Conservation (phyloP, 1,139 yeast species). For the Yamadazyma atmosphaerica region DNA sequence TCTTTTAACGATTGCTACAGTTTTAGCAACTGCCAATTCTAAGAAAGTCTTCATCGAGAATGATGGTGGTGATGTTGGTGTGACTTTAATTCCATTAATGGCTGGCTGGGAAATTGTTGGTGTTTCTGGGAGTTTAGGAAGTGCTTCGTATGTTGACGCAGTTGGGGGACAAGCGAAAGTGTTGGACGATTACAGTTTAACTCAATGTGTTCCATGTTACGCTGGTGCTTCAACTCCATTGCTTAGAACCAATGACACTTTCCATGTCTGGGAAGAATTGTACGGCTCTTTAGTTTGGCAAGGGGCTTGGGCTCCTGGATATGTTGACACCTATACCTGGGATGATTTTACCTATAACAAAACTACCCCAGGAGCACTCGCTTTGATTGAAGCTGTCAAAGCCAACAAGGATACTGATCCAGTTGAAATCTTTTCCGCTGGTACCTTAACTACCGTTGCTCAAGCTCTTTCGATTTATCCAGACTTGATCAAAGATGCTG, state of each 20-base stretch:
- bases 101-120: slow-evolving; percentile 41
- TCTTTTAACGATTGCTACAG: slow-evolving; percentile 2
- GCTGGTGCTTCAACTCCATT: slow-evolving; percentile 38
- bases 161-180: slow-evolving; percentile 28
- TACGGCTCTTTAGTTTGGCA: slow-evolving; percentile 43
- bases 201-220: slow-evolving; percentile 38
- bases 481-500: slow-evolving; percentile 34
- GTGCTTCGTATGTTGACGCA: slow-evolving; percentile 35
- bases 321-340: slow-evolving; percentile 29
- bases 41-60: slow-evolving; percentile 39
- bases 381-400: slow-evolving; percentile 38
- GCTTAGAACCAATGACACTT: slow-evolving; percentile 36
- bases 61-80: slow-evolving; percentile 34
- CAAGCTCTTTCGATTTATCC: slow-evolving; percentile 42
- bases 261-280: slow-evolving; percentile 35
- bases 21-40: slow-evolving; percentile 6
- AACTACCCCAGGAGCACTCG: slow-evolving; percentile 32
- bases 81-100: slow-evolving; percentile 34
- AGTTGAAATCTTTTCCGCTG: slow-evolving; percentile 38
- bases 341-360: slow-evolving; percentile 27
- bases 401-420: slow-evolving; percentile 26
- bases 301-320: slow-evolving; percentile 35
- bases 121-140: slow-evolving; percentile 37
- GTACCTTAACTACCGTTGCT: slow-evolving; percentile 43
- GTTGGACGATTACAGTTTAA: slow-evolving; percentile 28